Percentiles rank a stretch among this genome's conserved stretches.
Evolutionary conservation across 164 flowering plant genomes (phyloP).

Genomic region (Hamamelis virginiana): DNA sequence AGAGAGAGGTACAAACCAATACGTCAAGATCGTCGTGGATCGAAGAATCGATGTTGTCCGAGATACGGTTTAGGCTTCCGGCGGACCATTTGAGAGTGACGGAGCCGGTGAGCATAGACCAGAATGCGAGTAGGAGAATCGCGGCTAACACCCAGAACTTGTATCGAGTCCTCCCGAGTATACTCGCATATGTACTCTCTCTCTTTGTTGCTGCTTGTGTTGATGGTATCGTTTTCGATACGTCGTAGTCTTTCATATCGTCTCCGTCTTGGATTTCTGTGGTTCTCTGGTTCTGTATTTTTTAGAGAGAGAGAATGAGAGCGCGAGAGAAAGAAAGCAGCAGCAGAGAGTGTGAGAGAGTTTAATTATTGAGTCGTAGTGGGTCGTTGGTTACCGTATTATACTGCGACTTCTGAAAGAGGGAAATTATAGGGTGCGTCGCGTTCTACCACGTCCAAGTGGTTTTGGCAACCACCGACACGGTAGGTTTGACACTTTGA

Average conservation of each 20-base stretch:
- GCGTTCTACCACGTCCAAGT: no score
- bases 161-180: slow-evolving; percentile 19
- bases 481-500: no score
- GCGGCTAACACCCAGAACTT: slow-evolving; percentile 53
- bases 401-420: no score
- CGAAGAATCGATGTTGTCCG: slow-evolving; percentile 24
- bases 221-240: neutral
- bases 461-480: no score
- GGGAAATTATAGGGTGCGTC: no score
- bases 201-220: neutral
- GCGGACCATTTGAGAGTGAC: slow-evolving; percentile 53
- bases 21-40: slow-evolving; percentile 47
- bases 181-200: neutral
- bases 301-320: no score
- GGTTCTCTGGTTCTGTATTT: no score
- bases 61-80: slow-evolving; percentile 22
- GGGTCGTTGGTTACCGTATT: no score
- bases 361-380: no score
- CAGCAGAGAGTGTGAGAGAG: no score
- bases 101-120: slow-evolving; percentile 64
- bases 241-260: neutral
- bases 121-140: slow-evolving; percentile 43
- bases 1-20: slow-evolving; percentile 27
- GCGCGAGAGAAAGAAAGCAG: no score
- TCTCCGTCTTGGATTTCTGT: neutral